phyloP scores from a whole-genome alignment of 345 rosid species.

The Laguncularia racemosa region DNA sequence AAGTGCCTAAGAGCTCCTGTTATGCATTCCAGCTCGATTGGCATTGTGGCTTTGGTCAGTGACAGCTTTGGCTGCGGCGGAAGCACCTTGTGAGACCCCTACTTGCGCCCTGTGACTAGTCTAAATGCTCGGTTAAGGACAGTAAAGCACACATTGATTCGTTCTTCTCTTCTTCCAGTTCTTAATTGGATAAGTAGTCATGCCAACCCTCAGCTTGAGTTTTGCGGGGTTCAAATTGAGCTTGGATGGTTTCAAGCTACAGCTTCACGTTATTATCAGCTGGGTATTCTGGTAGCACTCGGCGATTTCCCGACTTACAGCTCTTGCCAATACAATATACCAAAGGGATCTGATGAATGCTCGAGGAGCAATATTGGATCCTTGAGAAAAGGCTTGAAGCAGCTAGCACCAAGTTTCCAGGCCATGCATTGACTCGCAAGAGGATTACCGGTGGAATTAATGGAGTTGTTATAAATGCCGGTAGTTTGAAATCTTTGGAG shows the following conservation, averaged over 20 bases:
- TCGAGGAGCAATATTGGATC: conserved; percentile 45
- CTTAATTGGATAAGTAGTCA: conserved; percentile 84
- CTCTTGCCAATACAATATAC: conserved; percentile 32
- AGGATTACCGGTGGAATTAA: conserved; percentile 82
- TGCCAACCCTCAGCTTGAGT: conserved; percentile 87
- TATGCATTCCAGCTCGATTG: too few relatives aligned
- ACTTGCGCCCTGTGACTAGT: conserved; percentile 92
- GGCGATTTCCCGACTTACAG: conserved; percentile 45
- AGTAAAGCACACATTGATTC: conserved; percentile 82
- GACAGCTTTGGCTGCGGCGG: too few relatives aligned
- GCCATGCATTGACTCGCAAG: conserved; percentile 71
- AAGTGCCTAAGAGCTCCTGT: too few relatives aligned
- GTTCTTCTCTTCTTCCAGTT: conserved; percentile 69
- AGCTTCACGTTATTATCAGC: conserved; percentile 95
- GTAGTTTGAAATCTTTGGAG: conserved; percentile 62
- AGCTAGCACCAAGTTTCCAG: conserved; percentile 49
- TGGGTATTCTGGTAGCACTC: conserved; percentile 73
- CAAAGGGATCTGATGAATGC: conserved; percentile 34
- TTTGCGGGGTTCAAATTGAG: conserved; percentile 79
- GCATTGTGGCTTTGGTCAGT: too few relatives aligned
- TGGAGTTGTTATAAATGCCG: conserved; percentile 78
- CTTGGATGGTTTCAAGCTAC: conserved; percentile 98
- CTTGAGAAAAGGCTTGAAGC: conserved; percentile 37
- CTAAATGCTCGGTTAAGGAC: conserved; percentile 92
- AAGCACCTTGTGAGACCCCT: too few relatives aligned